Conservation (phyloP, 2,329 filamentous ascomycete genomes). For the Berkeleyomyces rouxiae region DNA sequence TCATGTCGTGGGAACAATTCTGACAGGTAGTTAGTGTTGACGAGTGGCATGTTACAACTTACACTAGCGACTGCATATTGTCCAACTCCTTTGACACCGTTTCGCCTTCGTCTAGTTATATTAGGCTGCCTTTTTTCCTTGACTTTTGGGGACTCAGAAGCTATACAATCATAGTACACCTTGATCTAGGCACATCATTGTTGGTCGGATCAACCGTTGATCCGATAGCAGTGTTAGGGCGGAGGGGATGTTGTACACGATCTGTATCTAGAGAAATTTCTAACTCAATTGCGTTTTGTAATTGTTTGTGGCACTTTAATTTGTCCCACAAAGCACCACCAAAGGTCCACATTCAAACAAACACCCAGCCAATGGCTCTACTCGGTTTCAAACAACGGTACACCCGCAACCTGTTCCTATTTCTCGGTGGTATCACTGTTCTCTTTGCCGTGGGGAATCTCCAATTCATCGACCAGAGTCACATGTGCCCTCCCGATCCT, state of each 20-base stretch:
- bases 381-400: slow-evolving; percentile 4
- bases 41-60: neutral
- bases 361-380: neutral
- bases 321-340: no score
- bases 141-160: neutral
- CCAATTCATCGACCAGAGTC: slow-evolving; percentile 2
- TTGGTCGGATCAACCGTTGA: neutral
- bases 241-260: neutral
- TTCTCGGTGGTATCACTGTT: neutral
- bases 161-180: neutral
- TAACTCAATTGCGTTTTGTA: neutral
- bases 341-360: neutral
- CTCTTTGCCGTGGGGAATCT: neutral
- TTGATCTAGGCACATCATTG: neutral
- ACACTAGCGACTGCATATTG: neutral
- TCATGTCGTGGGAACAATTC: neutral
- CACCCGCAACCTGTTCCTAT: slow-evolving; percentile 2
- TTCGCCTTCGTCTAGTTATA: neutral
- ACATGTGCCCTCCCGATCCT: neutral
- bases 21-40: neutral
- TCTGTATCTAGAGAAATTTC: neutral
- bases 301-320: neutral
- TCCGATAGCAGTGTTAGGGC: neutral
- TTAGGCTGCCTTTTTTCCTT: neutral
- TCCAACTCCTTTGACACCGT: neutral